Evolutionary conservation across 352 stramenopile genomes (phyloP), one percentile per base, ranked within the genome.

Genomic region (Pythium folliculosum): DNA sequence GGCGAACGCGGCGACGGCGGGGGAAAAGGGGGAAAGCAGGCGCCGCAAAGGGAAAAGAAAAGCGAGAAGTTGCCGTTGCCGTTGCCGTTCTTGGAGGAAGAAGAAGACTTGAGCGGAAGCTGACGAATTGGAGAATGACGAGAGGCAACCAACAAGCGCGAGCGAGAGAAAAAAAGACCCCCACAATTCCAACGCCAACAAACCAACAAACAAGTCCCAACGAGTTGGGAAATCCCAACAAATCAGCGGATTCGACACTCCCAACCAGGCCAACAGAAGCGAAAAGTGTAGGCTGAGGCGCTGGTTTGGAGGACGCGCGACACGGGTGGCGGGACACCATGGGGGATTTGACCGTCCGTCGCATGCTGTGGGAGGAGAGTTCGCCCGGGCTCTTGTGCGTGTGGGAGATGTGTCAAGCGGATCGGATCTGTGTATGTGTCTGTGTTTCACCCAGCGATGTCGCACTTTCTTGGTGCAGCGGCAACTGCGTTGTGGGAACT

Each of bases 81-180:
- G 17, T 19, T 47, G 27, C 27, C 27, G 27, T 13, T 47, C 40
- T 47, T 12, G 37, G 21, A 43, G 35, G n/a, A 25, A 6, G 53
- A 49, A 55, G 60, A 30, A 6, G 60, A 49, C 62, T 69, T 69
- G 62, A 38, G 52, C 30, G 22, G 52, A 5, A 58, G 52, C 30
- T 43, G 62, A 40, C 52, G 23, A 52, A 58, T 58, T 58, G 27
- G 21, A 56, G 56, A 69, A 48, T 69, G 62, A 63, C 5, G 40
- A 1, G 14, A 47, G 14, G 8, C 35, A 40, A 40, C 35, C 35
- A 40, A n/a, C 40, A n/a, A 47, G 40, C 1, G 40, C 9, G 17
- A 47, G 12, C 1, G 1, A 47, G n/a, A 6, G 12, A n/a, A 47
- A 19, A 47, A n/a, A 47, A 32, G 27, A 32, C 27, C 14, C 40